Evolutionary conservation across 2,329 filamentous ascomycete genomes (phyloP).

Genomic region (Alternaria postmessia): DNA sequence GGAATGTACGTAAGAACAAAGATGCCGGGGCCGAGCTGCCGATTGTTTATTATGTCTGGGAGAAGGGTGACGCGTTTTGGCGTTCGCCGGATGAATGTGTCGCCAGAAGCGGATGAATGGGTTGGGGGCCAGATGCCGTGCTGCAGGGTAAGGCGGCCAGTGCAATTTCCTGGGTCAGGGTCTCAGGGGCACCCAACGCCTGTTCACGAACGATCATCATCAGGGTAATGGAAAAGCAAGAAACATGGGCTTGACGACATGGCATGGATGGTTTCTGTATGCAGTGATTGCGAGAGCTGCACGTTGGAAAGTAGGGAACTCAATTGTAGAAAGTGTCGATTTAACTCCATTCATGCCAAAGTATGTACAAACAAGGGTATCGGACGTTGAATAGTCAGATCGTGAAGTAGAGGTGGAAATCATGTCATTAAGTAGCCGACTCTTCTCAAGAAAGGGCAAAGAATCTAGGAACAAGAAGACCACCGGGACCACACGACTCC

Average conservation of each 20-base stretch:
- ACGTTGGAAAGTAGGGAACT: no score
- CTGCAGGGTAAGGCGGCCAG: neutral
- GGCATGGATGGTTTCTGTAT: neutral
- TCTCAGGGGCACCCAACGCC: neutral
- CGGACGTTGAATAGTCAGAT: neutral
- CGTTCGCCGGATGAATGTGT: neutral
- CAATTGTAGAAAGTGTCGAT: neutral
- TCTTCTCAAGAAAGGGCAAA: conserved; percentile 29
- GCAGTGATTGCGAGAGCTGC: neutral
- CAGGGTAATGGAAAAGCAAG: neutral
- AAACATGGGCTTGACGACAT: neutral
- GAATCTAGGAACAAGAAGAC: conserved; percentile 46
- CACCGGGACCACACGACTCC: conserved; percentile 49
- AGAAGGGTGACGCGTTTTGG: neutral
- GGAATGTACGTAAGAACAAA: neutral
- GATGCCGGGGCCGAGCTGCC: neutral
- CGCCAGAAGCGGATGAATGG: neutral
- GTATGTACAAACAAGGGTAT: conserved; percentile 4
- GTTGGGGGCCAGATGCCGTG: neutral
- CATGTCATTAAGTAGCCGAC: conserved; percentile 45
- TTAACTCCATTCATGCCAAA: neutral
- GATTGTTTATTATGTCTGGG: neutral
- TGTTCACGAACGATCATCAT: neutral
- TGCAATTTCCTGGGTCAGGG: conserved; percentile 9
- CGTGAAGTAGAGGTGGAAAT: conserved; percentile 34